Evolutionary conservation across 345 rosid genomes (phyloP).

Genomic region (Syzygium oleosum): DNA sequence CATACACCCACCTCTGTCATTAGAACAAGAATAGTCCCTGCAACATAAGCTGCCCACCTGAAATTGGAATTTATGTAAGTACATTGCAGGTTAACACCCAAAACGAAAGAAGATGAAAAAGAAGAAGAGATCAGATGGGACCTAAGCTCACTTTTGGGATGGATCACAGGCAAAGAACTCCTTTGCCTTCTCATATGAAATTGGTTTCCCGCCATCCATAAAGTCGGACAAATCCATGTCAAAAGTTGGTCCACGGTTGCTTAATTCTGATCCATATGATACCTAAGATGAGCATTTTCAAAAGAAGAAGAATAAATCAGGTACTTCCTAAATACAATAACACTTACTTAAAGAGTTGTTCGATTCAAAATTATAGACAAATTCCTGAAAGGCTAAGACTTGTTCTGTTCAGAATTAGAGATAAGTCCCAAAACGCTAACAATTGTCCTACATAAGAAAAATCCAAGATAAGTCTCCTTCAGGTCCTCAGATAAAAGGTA

Average conservation of each 20-base stretch:
- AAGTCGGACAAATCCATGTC: constrained; percentile 98
- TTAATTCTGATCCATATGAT: constrained; percentile 95
- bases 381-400: background rate
- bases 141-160: constrained; percentile 63
- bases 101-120: background rate
- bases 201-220: constrained; percentile 69
- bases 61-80: constrained; percentile 10
- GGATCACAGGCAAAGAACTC: constrained; percentile 83
- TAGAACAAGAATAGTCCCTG: constrained; percentile 91
- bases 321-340: background rate
- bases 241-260: constrained; percentile 97
- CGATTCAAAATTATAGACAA: background rate
- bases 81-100: background rate
- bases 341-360: background rate
- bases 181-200: constrained; percentile 84
- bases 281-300: constrained; percentile 35
- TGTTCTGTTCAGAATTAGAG: background rate
- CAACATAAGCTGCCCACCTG: constrained; percentile 99
- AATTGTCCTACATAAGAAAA: background rate
- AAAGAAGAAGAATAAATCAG: background rate
- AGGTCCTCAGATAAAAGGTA: background rate
- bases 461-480: background rate
- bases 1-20: constrained; percentile 84
- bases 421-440: background rate
- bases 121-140: background rate